Evolutionary conservation across 495 filamentous ascomycete species (phyloP).

Genomic region (Penicillium canariense): DNA sequence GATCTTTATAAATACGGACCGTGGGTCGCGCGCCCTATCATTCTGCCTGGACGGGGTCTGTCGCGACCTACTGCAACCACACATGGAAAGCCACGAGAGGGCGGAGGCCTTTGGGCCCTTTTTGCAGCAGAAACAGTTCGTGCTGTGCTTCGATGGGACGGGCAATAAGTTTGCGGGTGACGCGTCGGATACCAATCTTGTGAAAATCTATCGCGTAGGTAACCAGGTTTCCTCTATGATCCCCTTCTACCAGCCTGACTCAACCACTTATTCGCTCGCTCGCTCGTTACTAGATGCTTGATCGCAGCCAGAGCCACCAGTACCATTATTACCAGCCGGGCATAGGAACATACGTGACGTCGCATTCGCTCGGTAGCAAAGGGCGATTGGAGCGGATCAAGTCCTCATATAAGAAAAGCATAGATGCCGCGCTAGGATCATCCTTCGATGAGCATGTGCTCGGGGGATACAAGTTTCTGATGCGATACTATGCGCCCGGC

Average conservation of each 20-base stretch:
- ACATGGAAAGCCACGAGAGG: background rate
- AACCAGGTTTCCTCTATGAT: background rate
- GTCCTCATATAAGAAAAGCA: slow-evolving; percentile 74
- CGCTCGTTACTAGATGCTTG: slow-evolving; percentile 40
- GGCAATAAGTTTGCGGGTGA: slow-evolving; percentile 82
- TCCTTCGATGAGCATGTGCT: slow-evolving; percentile 80
- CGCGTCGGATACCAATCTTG: slow-evolving; percentile 76
- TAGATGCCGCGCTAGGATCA: slow-evolving; percentile 77
- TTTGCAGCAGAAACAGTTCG: slow-evolving; percentile 48
- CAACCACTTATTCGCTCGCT: background rate
- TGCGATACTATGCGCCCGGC: slow-evolving; percentile 75
- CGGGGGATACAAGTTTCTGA: slow-evolving; percentile 80
- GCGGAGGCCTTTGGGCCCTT: slow-evolving; percentile 4
- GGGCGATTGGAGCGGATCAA: slow-evolving; percentile 58
- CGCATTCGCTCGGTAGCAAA: slow-evolving; percentile 61
- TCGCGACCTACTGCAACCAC: background rate
- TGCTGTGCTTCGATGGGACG: slow-evolving; percentile 86
- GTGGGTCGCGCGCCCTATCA: background rate
- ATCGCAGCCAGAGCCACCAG: slow-evolving; percentile 48
- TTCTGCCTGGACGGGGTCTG: background rate
- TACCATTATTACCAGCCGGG: slow-evolving; percentile 55
- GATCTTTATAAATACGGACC: slow-evolving; percentile 9
- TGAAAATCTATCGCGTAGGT: slow-evolving; percentile 69
- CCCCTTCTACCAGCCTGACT: background rate
- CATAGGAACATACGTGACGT: slow-evolving; percentile 77